These are phyloP conservation scores for Ganoderma sinense DNA, from an alignment of 1,284 basidiomycete species.

Conservation along the genomic window DNA sequence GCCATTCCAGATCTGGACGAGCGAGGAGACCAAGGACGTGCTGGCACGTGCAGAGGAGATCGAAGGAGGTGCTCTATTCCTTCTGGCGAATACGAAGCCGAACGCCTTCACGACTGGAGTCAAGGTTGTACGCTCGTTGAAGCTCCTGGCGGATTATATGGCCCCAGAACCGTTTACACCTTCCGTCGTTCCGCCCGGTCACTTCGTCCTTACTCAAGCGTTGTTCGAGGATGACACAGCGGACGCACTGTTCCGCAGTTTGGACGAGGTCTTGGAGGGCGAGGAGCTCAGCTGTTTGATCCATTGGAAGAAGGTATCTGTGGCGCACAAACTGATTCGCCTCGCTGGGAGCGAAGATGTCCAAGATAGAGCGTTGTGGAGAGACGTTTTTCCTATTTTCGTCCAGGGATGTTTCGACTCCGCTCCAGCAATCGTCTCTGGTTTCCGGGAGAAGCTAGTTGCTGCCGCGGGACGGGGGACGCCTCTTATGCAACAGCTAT, in stretches of 20 bases:
- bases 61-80: conserved; percentile 80
- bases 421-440: conserved; percentile 50
- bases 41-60: conserved; percentile 62
- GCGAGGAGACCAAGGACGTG: conserved; percentile 48
- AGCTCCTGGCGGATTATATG: conserved; percentile 45
- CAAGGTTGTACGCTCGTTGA: conserved; percentile 63
- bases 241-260: conserved; percentile 58
- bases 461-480: conserved; percentile 74
- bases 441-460: conserved; percentile 70
- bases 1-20: conserved; percentile 46
- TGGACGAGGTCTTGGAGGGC: conserved; percentile 70
- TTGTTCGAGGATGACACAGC: conserved; percentile 39
- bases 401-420: conserved; percentile 62
- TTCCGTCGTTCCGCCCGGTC: conserved; percentile 42
- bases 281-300: conserved; percentile 64
- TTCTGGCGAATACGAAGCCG: conserved; percentile 72
- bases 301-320: conserved; percentile 66
- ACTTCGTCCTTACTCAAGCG: conserved; percentile 61
- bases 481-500: conserved; percentile 69
- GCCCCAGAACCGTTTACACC: conserved; percentile 41
- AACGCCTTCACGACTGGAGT: conserved; percentile 64
- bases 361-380: conserved; percentile 75
- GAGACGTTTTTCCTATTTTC: conserved; percentile 70
- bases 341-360: conserved; percentile 73
- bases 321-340: conserved; percentile 60